phyloP scores from a whole-genome alignment of 2,329 filamentous ascomycete species.

The Magnaporthiopsis poae region DNA sequence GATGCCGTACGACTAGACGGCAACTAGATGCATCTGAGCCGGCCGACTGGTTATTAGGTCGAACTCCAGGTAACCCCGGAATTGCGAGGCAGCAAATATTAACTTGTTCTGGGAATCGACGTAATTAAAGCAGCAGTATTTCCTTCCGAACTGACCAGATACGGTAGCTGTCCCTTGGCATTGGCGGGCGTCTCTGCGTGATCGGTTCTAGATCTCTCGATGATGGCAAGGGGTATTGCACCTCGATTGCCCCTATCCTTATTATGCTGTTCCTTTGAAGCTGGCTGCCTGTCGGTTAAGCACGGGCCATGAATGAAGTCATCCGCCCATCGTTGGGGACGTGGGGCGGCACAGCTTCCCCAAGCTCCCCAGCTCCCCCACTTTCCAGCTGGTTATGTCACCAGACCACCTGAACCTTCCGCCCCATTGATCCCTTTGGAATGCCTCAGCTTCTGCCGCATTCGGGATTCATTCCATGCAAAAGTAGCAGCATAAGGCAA shows the following conservation, averaged over 20 bases:
- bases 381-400: background rate
- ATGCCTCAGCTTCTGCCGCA: background rate
- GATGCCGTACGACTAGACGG: background rate
- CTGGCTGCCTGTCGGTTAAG: background rate
- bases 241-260: too few relatives aligned
- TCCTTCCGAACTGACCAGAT: too few relatives aligned
- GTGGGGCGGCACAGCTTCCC: background rate
- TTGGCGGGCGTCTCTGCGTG: background rate
- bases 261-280: too few relatives aligned
- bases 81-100: background rate
- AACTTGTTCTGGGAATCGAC: background rate
- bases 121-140: background rate
- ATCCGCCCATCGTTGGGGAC: background rate
- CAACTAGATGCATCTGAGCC: background rate
- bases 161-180: too few relatives aligned
- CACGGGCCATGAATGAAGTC: background rate
- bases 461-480: too few relatives aligned
- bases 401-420: background rate
- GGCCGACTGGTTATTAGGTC: background rate
- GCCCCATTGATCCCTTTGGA: background rate
- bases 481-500: background rate
- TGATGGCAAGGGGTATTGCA: too few relatives aligned
- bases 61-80: too few relatives aligned
- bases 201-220: too few relatives aligned
- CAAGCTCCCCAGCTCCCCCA: background rate